Evolutionary conservation across 495 filamentous ascomycete genomes (phyloP), one percentile per base, ranked within the genome.

Genomic region (Daldinia concentrica): DNA sequence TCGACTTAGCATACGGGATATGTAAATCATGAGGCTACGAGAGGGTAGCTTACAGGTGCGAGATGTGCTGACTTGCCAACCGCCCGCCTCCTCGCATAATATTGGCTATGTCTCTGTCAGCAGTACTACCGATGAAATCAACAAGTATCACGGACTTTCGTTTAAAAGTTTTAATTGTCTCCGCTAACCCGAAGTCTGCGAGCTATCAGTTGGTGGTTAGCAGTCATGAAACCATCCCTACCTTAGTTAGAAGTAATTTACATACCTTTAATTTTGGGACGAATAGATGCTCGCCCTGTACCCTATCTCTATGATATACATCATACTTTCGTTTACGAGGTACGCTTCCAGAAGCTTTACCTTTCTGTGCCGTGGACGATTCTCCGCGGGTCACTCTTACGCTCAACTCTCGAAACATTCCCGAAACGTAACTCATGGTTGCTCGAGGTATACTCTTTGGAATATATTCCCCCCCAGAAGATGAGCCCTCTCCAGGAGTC

Each of bases 171-270:
- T 73, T 69, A 2, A 69, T 19, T 3, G 24, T 1, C 3, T 22
- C 3, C 7, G 71, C 34, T 17, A 68, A 45, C 8, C 71, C 71
- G 45, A 66, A 73, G 61, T 73, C 71, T 11, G 56, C 71, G 24
- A 73, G 61, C 71, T 73, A 24, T 48, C 19, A 14, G 39, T 58
- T 34, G 15, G 12, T 34, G 24, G 41, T 66, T 58, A 73, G 66
- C 32, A 48, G 4, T 11, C 6, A 52, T 15, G 32, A 14, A 41
- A 6, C 17, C 26, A 11, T 8, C 17, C 3, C 37, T 11, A n/a
- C n/a, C n/a, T n/a, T n/a, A n/a, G n/a, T n/a, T n/a, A 8, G 50
- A n/a, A 41, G 48, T n/a, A 2, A 9, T 2, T 3, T 4, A 43
- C 61, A 26, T 36, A 69, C 71, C 58, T 66, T 73, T 2, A 73